Base-by-base conservation (phyloP, 1,284 basidiomycete genomes). In the Cutaneotrichosporon curvatum region DNA sequence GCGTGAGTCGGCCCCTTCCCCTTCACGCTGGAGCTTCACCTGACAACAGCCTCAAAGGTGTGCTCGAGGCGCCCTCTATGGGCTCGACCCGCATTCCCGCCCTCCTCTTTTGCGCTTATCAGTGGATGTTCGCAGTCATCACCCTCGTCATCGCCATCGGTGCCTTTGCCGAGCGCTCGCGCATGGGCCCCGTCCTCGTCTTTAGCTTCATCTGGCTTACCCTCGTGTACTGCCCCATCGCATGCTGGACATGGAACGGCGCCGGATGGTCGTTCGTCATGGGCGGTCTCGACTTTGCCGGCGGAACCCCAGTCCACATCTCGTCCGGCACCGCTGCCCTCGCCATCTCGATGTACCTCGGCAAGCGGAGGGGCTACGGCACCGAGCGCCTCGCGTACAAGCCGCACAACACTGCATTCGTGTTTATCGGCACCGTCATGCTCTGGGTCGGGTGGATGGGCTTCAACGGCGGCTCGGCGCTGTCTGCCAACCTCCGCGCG, bases 361-460 rank as follows among this genome's bases (percentile, higher is more conserved):
- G 91, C 47, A 87, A 76, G 49, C 73, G 92, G 49, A 78, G 86
- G 28, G 92, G 92, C 3, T 97, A 92, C 67, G 92, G 92, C 22
- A 94, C 91, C 3, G 85, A 90, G 62, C 80, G 85, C 28, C 80
- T 91, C 31, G 86, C 87, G 2, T 86, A 90, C 80, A 87, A 91
- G 75, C 55, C 55, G 12, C 81, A 88, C 70, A 87, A 87, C 69
- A 85, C 84, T 2, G 81, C 83, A 36, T 89, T 92, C 69, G 87
- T 97, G 57, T 77, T 96, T 44, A 76, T 98, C 46, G 92, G 92
- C 43, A 97, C 94, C 0, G 81, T 83, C 12, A 82, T 97, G 73
- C 85, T 97, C 48, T 97, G 91, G 92, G 91, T 95, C 62, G 92
- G 91, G n/a, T 96, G 92, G 92, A 90, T 92, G 63, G 91, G 85